phyloP scores from a whole-genome alignment of 1,139 yeast genomes.

The Hyphopichia pseudoburtonii region DNA sequence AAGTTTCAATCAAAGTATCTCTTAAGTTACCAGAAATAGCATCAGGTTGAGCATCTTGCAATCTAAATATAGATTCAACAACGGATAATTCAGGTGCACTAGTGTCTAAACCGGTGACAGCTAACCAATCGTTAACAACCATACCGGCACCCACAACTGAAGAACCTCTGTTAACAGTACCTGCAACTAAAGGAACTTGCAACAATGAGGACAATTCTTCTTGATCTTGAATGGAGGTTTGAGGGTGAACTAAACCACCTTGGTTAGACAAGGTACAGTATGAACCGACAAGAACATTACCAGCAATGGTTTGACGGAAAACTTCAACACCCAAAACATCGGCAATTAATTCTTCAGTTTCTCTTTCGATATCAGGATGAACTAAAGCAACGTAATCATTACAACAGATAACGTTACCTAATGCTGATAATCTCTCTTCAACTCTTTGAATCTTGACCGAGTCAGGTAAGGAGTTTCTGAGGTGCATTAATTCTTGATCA shows the following conservation, averaged over 20 bases:
- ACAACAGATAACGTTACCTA: constrained; percentile 98
- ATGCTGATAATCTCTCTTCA: constrained; percentile 93
- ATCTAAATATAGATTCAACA: constrained; percentile 90
- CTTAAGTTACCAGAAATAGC: constrained; percentile 80
- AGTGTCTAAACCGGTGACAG: constrained; percentile 95
- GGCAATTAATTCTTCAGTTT: constrained; percentile 97
- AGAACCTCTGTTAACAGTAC: constrained; percentile 97
- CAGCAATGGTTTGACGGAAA: constrained; percentile 98
- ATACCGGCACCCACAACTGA: constrained; percentile 97
- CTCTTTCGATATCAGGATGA: constrained; percentile 98
- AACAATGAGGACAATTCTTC: constrained; percentile 93
- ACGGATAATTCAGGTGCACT: constrained; percentile 98
- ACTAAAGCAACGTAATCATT: constrained; percentile 98
- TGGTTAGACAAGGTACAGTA: constrained; percentile 94
- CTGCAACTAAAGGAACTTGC: constrained; percentile 98
- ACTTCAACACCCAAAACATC: constrained; percentile 99
- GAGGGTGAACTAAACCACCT: constrained; percentile 98
- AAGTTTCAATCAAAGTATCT: constrained; percentile 89
- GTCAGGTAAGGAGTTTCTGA: constrained; percentile 97
- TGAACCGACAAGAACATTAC: constrained; percentile 95
- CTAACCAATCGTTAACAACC: constrained; percentile 98
- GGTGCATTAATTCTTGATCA: constrained; percentile 98
- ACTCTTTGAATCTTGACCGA: constrained; percentile 94
- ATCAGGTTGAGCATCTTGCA: constrained; percentile 87
- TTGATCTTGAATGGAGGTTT: constrained; percentile 95